phyloP scores from a whole-genome alignment of 1,139 yeast species.

The Suhomyces wounanorum region DNA sequence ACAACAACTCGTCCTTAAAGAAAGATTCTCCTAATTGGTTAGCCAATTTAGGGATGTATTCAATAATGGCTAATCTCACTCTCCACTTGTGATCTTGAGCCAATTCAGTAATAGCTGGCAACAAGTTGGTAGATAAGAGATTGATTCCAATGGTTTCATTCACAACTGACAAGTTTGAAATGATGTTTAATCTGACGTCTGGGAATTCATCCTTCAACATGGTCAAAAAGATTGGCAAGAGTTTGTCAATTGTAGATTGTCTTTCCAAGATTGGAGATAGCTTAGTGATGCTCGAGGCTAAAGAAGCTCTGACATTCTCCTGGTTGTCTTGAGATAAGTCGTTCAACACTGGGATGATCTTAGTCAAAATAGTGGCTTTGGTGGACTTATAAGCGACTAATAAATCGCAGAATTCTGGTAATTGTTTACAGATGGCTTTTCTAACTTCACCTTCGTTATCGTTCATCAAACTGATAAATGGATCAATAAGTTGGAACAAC shows the following conservation, averaged over 20 bases:
- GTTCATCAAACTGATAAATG: conserved; percentile 75
- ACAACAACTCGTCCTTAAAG: conserved; percentile 88
- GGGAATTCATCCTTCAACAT: conserved; percentile 98
- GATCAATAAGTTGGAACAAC: conserved; percentile 59
- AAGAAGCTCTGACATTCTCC: conserved; percentile 89
- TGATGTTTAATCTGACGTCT: conserved; percentile 92
- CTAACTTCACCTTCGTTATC: conserved; percentile 97
- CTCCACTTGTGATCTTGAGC: conserved; percentile 99
- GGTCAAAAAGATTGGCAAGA: conserved; percentile 84
- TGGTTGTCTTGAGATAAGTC: conserved; percentile 87
- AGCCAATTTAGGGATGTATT: conserved; percentile 94
- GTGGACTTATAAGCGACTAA: conserved; percentile 46
- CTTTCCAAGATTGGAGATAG: conserved; percentile 86
- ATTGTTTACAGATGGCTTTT: conserved; percentile 89
- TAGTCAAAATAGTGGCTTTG: conserved; percentile 58
- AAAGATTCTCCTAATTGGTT: conserved; percentile 91
- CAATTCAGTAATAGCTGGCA: conserved; percentile 94
- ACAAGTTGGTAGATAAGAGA: conserved; percentile 76
- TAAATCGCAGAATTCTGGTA: conserved; percentile 73
- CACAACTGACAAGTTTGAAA: conserved; percentile 86
- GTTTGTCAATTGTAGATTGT: conserved; percentile 77
- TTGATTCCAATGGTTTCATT: conserved; percentile 94
- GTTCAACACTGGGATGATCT: conserved; percentile 81
- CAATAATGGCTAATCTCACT: conserved; percentile 94
- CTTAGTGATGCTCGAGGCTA: conserved; percentile 86